These are phyloP conservation scores for Spathaspora passalidarum DNA, from an alignment of 805 yeast species.

Conservation along the genomic window DNA sequence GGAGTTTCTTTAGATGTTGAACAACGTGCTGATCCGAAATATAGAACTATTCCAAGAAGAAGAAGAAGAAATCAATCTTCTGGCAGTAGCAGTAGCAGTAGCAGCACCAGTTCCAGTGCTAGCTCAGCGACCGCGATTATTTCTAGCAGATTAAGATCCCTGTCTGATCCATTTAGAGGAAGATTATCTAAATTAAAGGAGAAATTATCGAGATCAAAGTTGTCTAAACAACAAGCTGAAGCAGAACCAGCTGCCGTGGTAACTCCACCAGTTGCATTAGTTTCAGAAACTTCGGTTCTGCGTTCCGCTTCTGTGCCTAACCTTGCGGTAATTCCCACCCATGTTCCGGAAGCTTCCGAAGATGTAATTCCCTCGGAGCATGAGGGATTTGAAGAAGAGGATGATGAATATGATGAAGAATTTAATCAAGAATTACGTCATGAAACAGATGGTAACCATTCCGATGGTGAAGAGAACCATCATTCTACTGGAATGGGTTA, in stretches of 20 bases:
- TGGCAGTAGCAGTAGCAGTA: neutral
- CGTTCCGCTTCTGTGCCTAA: neutral
- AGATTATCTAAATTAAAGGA: slow-evolving; percentile 21
- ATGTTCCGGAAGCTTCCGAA: neutral
- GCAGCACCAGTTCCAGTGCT: neutral
- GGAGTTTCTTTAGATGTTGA: slow-evolving; percentile 77
- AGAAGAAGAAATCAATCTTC: slow-evolving; percentile 36
- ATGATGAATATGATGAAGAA: slow-evolving; percentile 16
- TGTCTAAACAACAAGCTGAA: neutral
- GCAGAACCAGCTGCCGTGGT: neutral
- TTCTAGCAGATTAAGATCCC: slow-evolving; percentile 12
- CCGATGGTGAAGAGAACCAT: slow-evolving; percentile 9
- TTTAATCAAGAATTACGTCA: slow-evolving; percentile 11
- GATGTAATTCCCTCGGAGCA: neutral
- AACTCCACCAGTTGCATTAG: neutral
- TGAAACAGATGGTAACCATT: slow-evolving; percentile 20
- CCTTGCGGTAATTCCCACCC: neutral
- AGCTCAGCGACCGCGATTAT: neutral
- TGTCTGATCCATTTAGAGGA: slow-evolving; percentile 22
- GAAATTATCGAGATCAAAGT: slow-evolving; percentile 12
- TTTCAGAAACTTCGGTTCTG: neutral
- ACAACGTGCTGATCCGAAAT: slow-evolving; percentile 68
- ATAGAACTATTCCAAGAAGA: slow-evolving; percentile 78
- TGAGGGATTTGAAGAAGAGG: slow-evolving; percentile 13
- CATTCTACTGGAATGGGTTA: neutral